These are phyloP conservation scores for Auriscalpium orientale DNA, from an alignment of 768 basidiomycete species.

Conservation along the genomic window DNA sequence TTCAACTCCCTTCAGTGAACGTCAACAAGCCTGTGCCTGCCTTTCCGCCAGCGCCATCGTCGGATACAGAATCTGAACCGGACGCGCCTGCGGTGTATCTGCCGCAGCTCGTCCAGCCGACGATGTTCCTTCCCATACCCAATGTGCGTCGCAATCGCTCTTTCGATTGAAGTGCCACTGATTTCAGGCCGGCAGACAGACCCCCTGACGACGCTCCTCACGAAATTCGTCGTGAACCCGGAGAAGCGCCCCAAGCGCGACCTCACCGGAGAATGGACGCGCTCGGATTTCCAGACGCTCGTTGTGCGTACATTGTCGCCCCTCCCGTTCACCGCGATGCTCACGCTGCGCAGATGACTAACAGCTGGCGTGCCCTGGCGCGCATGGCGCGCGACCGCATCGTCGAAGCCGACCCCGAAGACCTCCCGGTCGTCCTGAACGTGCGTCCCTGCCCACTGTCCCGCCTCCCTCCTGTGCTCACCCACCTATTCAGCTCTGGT, in stretches of 20 bases:
- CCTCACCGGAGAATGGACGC: constrained; percentile 65
- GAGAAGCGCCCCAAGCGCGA: constrained; percentile 71
- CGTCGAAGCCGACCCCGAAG: constrained; percentile 61
- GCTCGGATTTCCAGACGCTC: constrained; percentile 66
- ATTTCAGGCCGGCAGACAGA: constrained; percentile 52
- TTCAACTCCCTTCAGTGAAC: constrained; percentile 25
- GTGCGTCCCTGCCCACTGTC: constrained; percentile 34
- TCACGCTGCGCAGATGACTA: constrained; percentile 57
- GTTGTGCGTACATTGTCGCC: constrained; percentile 47
- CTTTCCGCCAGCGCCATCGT: constrained; percentile 30
- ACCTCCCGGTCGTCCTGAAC: constrained; percentile 54
- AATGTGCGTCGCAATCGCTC: constrained; percentile 55
- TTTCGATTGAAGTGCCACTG: neutral
- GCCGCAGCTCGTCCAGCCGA: constrained; percentile 61
- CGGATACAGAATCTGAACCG: constrained; percentile 37
- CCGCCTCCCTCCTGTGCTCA: neutral
- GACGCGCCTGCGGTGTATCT: constrained; percentile 54
- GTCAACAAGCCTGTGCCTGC: constrained; percentile 48
- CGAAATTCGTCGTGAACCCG: constrained; percentile 75
- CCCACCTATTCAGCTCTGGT: constrained; percentile 60
- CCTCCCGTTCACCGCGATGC: no score
- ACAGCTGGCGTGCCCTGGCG: constrained; percentile 80
- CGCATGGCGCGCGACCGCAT: constrained; percentile 77
- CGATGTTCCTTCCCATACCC: constrained; percentile 84
- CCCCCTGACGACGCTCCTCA: constrained; percentile 71